These are phyloP conservation scores for Mycena sanguinolenta DNA, from an alignment of 768 basidiomycete species.

Conservation along the genomic window DNA sequence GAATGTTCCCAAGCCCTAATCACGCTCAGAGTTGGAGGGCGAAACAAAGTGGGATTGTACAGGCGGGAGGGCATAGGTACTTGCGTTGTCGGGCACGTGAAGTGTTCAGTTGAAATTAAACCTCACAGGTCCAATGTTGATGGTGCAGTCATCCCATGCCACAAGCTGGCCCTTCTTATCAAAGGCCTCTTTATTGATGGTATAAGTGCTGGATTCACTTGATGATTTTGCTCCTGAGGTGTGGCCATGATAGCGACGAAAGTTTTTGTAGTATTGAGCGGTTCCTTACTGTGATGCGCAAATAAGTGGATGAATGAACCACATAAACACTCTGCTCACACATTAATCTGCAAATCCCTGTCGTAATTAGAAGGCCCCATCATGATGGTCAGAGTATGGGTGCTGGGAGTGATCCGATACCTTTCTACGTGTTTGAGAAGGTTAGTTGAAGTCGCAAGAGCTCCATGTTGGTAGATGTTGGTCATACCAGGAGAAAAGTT, in stretches of 20 bases:
- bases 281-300: neutral
- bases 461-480: no score
- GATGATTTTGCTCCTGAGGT: neutral
- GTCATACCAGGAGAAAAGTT: neutral
- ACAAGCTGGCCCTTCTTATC: neutral
- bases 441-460: neutral
- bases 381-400: neutral
- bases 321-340: neutral
- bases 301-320: neutral
- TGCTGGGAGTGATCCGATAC: neutral
- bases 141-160: neutral
- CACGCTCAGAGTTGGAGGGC: neutral
- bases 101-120: slow-evolving; percentile 9
- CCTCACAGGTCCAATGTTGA: neutral
- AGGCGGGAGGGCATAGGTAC: neutral
- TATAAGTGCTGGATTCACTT: neutral
- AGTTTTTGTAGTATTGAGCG: slow-evolving; percentile 18
- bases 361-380: neutral
- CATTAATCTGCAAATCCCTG: slow-evolving; percentile 2
- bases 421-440: neutral
- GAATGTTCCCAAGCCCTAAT: slow-evolving; percentile 4
- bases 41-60: neutral
- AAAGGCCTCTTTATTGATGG: neutral
- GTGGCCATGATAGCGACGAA: neutral
- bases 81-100: slow-evolving; percentile 12